These are phyloP conservation scores for Debaryomyces robertsiae DNA, from an alignment of 1,139 yeast species.

Conservation along the genomic window DNA sequence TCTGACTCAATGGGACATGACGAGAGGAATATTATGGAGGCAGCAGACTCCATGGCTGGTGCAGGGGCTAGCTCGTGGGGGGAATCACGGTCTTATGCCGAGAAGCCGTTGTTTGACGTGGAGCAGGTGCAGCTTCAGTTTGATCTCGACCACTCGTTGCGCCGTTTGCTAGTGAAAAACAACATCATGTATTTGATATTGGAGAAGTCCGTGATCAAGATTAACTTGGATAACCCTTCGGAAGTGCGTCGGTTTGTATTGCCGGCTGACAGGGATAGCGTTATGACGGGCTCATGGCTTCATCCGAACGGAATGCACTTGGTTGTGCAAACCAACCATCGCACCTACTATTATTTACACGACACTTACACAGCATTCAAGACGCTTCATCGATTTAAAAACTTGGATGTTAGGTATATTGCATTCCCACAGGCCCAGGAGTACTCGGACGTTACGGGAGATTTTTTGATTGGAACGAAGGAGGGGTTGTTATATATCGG, in stretches of 20 bases:
- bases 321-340: conserved; percentile 29
- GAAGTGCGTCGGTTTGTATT: conserved; percentile 31
- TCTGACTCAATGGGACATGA: neutral
- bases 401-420: conserved; percentile 27
- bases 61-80: neutral
- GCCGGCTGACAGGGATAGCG: conserved; percentile 20
- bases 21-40: conserved; percentile 1
- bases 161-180: conserved; percentile 29
- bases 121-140: conserved; percentile 49
- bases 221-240: conserved; percentile 43
- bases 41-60: neutral
- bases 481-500: conserved; percentile 36
- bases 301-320: conserved; percentile 44
- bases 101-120: conserved; percentile 32
- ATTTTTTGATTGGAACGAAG: conserved; percentile 31
- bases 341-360: conserved; percentile 35
- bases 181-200: conserved; percentile 41
- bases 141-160: conserved; percentile 31
- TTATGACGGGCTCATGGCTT: conserved; percentile 37
- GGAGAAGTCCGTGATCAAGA: conserved; percentile 26
- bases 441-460: conserved; percentile 24
- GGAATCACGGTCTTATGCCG: neutral
- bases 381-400: conserved; percentile 34
- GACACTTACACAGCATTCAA: conserved; percentile 36
- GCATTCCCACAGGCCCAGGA: conserved; percentile 23